Conservation (phyloP, 2,329 filamentous ascomycete genomes). For the Aspergillus caelatus region DNA sequence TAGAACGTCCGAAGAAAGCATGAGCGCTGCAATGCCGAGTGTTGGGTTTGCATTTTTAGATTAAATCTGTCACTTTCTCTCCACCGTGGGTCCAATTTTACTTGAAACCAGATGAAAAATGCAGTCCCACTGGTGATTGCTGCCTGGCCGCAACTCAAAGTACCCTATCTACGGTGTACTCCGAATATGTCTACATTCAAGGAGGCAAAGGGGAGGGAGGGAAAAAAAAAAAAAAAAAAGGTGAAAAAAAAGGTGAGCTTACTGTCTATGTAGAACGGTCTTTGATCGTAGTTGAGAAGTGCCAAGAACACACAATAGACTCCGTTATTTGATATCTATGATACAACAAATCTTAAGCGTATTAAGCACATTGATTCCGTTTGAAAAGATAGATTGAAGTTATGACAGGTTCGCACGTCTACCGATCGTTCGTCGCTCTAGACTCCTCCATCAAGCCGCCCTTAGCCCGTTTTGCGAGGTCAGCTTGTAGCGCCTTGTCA, state of each 20-base stretch:
- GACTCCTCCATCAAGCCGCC: conserved; percentile 81
- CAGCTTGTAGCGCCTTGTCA: conserved; percentile 72
- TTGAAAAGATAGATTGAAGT: not conserved
- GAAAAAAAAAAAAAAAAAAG: not conserved
- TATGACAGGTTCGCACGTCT: conserved; percentile 21
- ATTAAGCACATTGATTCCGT: not conserved
- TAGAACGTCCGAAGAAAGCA: not conserved
- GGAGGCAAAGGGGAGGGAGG: not conserved
- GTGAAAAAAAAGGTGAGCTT: not conserved
- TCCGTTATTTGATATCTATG: conserved; percentile 1
- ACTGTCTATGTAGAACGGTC: not conserved
- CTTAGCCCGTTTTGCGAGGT: conserved; percentile 63
- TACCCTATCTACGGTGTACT: not conserved
- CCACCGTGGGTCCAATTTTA: not conserved
- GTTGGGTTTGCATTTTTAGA: not conserved
- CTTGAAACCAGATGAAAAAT: not conserved
- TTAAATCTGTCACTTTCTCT: not conserved
- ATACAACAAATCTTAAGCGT: conserved; percentile 3
- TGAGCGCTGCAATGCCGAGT: not conserved
- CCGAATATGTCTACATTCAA: not conserved
- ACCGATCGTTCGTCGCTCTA: conserved; percentile 82
- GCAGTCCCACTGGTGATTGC: not conserved
- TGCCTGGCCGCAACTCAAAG: not conserved
- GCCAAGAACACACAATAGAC: not conserved
- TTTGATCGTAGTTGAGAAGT: not conserved